A percentile compares a stretch with the other conserved stretches of the same genome.
Conservation (phyloP, 352 stramenopile species). For the Phytopythium mirpurense region DNA sequence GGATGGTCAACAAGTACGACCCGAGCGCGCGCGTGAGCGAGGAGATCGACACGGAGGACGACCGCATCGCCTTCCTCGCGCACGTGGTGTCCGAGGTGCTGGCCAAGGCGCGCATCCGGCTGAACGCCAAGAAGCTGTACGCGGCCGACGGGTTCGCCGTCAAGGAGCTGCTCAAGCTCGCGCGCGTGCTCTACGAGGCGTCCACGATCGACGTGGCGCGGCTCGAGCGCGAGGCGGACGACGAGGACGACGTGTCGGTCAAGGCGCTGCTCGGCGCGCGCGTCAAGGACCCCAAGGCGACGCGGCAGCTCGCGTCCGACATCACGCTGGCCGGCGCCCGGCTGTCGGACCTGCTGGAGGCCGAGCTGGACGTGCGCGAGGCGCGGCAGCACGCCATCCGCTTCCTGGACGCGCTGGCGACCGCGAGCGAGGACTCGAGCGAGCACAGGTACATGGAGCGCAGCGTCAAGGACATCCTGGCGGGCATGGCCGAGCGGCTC, state of each 20-base stretch:
- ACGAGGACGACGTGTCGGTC: slow-evolving; percentile 67
- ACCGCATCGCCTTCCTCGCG: slow-evolving; percentile 93
- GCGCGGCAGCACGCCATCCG: slow-evolving; percentile 79
- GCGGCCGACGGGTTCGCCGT: slow-evolving; percentile 91
- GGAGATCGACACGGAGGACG: slow-evolving; percentile 94
- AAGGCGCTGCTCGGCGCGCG: slow-evolving; percentile 69
- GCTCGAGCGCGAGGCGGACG: slow-evolving; percentile 58
- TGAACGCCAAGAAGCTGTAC: slow-evolving; percentile 96
- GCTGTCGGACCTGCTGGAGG: slow-evolving; percentile 89
- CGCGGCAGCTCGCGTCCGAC: slow-evolving; percentile 87
- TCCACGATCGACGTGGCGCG: slow-evolving; percentile 58
- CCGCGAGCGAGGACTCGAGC: slow-evolving; percentile 73
- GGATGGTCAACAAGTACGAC: slow-evolving; percentile 94
- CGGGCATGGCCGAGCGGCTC: slow-evolving; percentile 79
- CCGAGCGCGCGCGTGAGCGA: slow-evolving; percentile 84
- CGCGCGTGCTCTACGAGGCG: slow-evolving; percentile 89
- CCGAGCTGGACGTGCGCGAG: slow-evolving; percentile 87
- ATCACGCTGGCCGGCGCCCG: slow-evolving; percentile 92
- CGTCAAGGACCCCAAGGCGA: slow-evolving; percentile 88
- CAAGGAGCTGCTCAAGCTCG: slow-evolving; percentile 95
- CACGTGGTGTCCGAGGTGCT: slow-evolving; percentile 75
- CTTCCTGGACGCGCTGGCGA: slow-evolving; percentile 90
- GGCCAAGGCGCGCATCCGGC: slow-evolving; percentile 88
- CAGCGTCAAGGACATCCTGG: slow-evolving; percentile 70
- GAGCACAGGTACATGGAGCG: slow-evolving; percentile 89